phyloP scores from a whole-genome alignment of 2,329 filamentous ascomycete genomes.

The Penicillium occitanis region DNA sequence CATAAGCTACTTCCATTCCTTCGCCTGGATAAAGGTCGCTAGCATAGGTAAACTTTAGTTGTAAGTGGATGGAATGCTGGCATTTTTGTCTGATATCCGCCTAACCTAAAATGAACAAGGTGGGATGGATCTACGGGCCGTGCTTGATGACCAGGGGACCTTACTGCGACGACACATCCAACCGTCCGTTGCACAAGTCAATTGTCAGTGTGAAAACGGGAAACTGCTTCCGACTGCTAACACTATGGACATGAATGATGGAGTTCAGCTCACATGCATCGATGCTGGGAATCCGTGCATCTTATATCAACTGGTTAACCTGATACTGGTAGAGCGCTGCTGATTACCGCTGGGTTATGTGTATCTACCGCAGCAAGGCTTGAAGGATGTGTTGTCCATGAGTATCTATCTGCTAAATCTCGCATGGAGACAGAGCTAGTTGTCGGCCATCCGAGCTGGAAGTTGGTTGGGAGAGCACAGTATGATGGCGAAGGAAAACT shows the following conservation, averaged over 20 bases:
- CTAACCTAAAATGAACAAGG: neutral
- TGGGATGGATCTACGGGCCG: neutral
- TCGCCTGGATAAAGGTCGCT: too few species aligned
- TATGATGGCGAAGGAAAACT: constrained; percentile 40
- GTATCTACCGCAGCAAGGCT: constrained; percentile 52
- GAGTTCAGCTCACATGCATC: constrained; percentile 56
- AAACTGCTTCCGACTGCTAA: constrained; percentile 61
- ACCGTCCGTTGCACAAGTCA: neutral
- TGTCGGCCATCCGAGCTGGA: constrained; percentile 51
- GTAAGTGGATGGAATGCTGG: neutral
- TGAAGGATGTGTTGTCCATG: constrained; percentile 41
- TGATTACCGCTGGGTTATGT: constrained; percentile 56
- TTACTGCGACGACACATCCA: constrained; percentile 9
- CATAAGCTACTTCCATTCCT: too few species aligned
- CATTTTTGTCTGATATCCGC: neutral
- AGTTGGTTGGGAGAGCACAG: constrained; percentile 44
- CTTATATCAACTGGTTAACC: constrained; percentile 59
- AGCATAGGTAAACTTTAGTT: too few species aligned
- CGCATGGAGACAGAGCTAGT: constrained; percentile 37
- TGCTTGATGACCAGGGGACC: neutral
- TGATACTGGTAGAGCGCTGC: constrained; percentile 58
- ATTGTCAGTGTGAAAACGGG: constrained; percentile 52
- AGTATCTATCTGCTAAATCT: constrained; percentile 27
- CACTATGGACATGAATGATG: constrained; percentile 52
- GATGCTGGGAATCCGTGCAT: constrained; percentile 65